Base-by-base conservation (phyloP, 129 eudicot genomes). In the Pulicaria dysenterica region DNA sequence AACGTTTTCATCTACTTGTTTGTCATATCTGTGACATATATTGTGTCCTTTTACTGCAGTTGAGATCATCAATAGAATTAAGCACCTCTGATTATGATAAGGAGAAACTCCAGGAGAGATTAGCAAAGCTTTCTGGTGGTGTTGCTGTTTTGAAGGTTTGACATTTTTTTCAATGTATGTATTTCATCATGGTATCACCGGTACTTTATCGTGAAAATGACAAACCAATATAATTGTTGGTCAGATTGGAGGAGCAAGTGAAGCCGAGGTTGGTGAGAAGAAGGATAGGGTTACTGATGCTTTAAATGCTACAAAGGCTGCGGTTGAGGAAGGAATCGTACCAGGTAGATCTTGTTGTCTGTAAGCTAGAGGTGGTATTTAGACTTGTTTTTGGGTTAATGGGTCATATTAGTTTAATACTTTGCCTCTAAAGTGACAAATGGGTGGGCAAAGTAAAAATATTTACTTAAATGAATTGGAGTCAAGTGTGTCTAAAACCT, bases 171-270 rank as follows among this genome's bases (percentile, higher is more conserved):
- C 59, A 13, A 48, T 47, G 50, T 10, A 8, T 2, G 13, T 12
- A n/a, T 37, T 73, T 37, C n/a, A 49, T 58, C 8, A 34, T 44
- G 16, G 34, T 46, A n/a, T 6, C 4, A 5, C 0, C 14, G 5
- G 9, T 64, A 8, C 34, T 41, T 38, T 1, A n/a, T 12, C 5
- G 36, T 71, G 46, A 36, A 37, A 61, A 48, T 73, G 50, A 57
- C 44, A 9, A 43, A 13, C 3, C 3, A 6, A 2, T 47, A 1
- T 70, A 12, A 14, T 39, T 17, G 19, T 57, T 53, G 41, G 19
- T 40, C 42, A 89, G 91, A 84, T 89, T 79, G 96, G 96, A 57
- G 96, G 91, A 79, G 96, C 96, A 0, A 89, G 96, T 45, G 96
- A 89, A 79, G 80, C 84, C 36, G 96, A 89, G 70, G 96, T 89